Evolutionary conservation across 371 early-diverging fungal genomes (phyloP).

Genomic region (Rhizopus stolonifer): DNA sequence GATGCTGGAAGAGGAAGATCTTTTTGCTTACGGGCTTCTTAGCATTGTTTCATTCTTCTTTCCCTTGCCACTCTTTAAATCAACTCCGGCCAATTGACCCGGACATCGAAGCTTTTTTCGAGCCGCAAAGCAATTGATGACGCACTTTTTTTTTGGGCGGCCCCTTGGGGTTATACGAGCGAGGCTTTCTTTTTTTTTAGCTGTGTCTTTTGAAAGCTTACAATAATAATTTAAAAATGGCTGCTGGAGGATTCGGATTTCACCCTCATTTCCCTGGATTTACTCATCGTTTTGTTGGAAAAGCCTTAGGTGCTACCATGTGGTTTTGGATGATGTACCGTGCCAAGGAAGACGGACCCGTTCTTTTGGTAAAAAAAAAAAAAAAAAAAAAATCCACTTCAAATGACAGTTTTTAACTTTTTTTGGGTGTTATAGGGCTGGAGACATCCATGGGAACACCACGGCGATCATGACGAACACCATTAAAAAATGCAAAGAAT

Average conservation of each 20-base stretch:
- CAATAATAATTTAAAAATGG: constrained; percentile 26
- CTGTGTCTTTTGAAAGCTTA: constrained; percentile 5
- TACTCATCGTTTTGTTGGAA: constrained; percentile 50
- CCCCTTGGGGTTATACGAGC: neutral
- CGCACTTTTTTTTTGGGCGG: neutral
- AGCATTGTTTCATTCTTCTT: neutral
- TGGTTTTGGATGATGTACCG: constrained; percentile 91
- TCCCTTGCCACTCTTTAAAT: neutral
- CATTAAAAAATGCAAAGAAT: constrained; percentile 23
- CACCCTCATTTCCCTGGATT: constrained; percentile 51
- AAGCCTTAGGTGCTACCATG: constrained; percentile 72
- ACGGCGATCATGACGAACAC: constrained; percentile 55
- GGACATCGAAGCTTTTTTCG: neutral
- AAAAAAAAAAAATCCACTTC: neutral
- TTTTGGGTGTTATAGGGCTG: constrained; percentile 52
- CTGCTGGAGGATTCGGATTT: constrained; percentile 49
- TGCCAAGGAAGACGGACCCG: constrained; percentile 78
- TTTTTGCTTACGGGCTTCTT: neutral
- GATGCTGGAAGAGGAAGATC: constrained; percentile 4
- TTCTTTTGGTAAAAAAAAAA: constrained; percentile 57
- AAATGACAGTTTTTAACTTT: neutral
- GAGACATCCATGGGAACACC: constrained; percentile 76
- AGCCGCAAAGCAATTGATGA: neutral
- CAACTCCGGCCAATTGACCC: neutral
- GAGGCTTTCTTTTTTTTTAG: neutral